These are phyloP conservation scores for Phialophora chinensis DNA, from an alignment of 2,329 filamentous ascomycete species.

Conservation along the genomic window DNA sequence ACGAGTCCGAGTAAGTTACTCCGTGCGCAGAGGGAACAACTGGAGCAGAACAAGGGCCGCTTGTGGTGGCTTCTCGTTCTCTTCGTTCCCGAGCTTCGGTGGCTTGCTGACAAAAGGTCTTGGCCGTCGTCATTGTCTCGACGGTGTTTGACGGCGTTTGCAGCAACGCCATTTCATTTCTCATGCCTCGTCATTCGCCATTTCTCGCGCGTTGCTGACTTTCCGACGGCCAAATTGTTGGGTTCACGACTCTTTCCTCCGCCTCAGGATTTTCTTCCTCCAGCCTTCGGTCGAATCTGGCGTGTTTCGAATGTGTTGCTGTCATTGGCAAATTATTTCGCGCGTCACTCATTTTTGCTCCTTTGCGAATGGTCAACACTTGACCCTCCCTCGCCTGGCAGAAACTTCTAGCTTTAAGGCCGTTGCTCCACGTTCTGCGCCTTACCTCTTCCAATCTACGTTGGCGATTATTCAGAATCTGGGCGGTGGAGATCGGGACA, in stretches of 20 bases:
- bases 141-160: neutral
- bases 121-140: constrained; percentile 15
- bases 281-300: constrained; percentile 20
- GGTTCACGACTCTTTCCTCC: neutral
- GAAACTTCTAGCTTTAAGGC: constrained; percentile 14
- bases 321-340: constrained; percentile 11
- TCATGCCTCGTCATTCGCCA: neutral
- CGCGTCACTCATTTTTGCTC: neutral
- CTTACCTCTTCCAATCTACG: neutral
- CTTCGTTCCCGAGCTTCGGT: neutral
- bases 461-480: constrained; percentile 21
- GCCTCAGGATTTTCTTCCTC: constrained; percentile 4
- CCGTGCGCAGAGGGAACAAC: no score
- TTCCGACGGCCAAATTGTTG: neutral
- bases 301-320: neutral
- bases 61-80: neutral
- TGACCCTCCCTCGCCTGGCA: neutral
- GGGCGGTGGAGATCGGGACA: constrained; percentile 9
- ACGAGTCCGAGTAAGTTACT: neutral
- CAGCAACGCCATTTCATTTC: neutral
- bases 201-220: neutral
- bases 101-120: constrained; percentile 13
- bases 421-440: constrained; percentile 4
- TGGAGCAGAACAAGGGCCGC: no score
- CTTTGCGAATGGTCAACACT: neutral